Percentiles rank a stretch among this genome's conserved stretches.
These are phyloP conservation scores for Diophrys sp. DNA, from an alignment of 73 alveolate genomes.

Conservation along the genomic window DNA sequence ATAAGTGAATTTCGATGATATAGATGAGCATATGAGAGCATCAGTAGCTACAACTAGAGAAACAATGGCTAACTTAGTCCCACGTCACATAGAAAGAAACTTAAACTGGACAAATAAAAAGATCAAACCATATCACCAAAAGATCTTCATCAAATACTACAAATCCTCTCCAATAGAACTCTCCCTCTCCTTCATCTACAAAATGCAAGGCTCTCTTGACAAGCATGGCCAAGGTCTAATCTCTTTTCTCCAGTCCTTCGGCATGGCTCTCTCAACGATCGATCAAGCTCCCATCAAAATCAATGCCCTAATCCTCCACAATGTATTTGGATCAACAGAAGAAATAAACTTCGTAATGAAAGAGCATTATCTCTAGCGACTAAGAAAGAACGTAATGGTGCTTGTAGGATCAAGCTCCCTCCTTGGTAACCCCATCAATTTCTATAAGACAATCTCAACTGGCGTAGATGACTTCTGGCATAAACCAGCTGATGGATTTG, in stretches of 20 bases:
- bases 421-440: slow-evolving; percentile 93
- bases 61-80: not conserved
- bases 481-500: slow-evolving; percentile 93
- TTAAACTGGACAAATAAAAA: slow-evolving; percentile 38
- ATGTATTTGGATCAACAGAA: slow-evolving; percentile 63
- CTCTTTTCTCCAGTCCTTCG: slow-evolving; percentile 63
- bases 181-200: slow-evolving; percentile 19
- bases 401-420: slow-evolving; percentile 82
- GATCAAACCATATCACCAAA: slow-evolving; percentile 5
- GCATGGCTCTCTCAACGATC: slow-evolving; percentile 68
- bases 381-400: slow-evolving; percentile 46
- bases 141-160: slow-evolving; percentile 46
- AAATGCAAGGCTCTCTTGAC: slow-evolving; percentile 28
- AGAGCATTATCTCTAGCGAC: slow-evolving; percentile 64
- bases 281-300: slow-evolving; percentile 80
- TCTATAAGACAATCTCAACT: slow-evolving; percentile 86
- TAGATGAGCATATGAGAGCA: not conserved
- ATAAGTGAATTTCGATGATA: not conserved
- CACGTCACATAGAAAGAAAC: slow-evolving; percentile 7
- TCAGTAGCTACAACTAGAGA: not conserved
- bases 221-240: slow-evolving; percentile 45
- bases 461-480: slow-evolving; percentile 95
- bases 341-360: slow-evolving; percentile 49
- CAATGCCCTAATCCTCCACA: slow-evolving; percentile 63
- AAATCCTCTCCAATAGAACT: slow-evolving; percentile 49